Evolutionary conservation across 768 basidiomycete species (phyloP), one percentile per base, ranked within the genome.

Genomic region (Ramaria rubella): DNA sequence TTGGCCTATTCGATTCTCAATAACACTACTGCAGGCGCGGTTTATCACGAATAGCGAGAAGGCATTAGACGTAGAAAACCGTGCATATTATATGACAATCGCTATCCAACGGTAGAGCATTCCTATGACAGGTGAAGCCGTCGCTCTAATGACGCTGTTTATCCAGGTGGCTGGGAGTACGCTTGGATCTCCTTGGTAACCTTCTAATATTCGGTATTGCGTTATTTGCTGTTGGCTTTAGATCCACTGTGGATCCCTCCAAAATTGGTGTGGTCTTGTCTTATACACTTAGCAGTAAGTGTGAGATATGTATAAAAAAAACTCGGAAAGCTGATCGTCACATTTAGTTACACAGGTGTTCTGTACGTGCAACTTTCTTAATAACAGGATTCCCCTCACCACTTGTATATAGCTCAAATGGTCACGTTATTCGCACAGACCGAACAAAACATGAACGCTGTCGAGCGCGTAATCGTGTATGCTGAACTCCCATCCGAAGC

Each of bases 371-470:
- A 9, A 52, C 6, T 12, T 15, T 49, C 42, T 21, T 55, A 14
- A 9, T 30, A 43, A 24, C 50, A 27, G 19, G 26, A 8, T 50
- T 23, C 24, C 30, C 12, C 9, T 33, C 30, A 21, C 50, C 5
- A 48, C 21, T 17, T 45, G 27, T 34, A 19, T 46, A 31, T 42
- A 23, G 38, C 51, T 58, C 21, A 81, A 59, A 75, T 83, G 67
- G 74, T 84, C 15, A 72, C 77, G 1, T 71, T 75, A 29, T 84
- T 80, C 61, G 81, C 83, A 4, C 72, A 75, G 59, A 82, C 78
- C 59, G 83, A 85, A 63, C 81, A 85, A 65, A 82, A 83, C 63
- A 86, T 87, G 79, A 86, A 87, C 61, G 79, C 82, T 0, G 84
- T 84, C 6, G 86, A 88, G 63, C 77, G 87, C 19, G 73, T 88